phyloP scores from a whole-genome alignment of 331 rosid species.

The Dryas integrifolia region DNA sequence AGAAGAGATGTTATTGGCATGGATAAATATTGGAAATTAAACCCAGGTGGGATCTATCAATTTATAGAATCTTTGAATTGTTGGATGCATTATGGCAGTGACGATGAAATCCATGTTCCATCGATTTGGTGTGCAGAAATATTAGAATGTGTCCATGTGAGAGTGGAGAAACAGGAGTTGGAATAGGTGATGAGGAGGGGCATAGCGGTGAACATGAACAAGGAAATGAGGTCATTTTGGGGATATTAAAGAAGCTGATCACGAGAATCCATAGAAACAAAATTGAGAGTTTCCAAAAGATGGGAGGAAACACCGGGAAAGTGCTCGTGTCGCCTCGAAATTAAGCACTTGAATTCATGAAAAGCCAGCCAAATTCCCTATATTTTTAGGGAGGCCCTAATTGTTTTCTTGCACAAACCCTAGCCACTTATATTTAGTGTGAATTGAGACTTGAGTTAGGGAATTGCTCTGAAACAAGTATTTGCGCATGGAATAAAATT shows the following conservation, averaged over 20 bases:
- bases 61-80: conserved; percentile 1
- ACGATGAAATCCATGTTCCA: conserved; percentile 18
- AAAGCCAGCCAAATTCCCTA: conserved; percentile 23
- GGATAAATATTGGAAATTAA: conserved; percentile 11
- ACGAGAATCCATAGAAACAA: conserved; percentile 56
- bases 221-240: conserved; percentile 38
- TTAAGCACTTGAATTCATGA: conserved; percentile 37
- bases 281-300: conserved; percentile 51
- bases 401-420: background rate
- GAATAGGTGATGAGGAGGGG: background rate
- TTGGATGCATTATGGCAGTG: conserved; percentile 6
- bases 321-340: conserved; percentile 98
- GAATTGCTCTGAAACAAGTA: conserved; percentile 9
- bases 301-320: conserved; percentile 97
- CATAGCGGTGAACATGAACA: background rate
- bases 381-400: background rate
- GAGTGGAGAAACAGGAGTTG: background rate
- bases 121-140: background rate
- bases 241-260: conserved; percentile 26
- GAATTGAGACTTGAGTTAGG: conserved; percentile 16
- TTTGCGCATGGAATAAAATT: background rate
- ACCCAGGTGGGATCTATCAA: conserved; percentile 22
- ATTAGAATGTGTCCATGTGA: background rate
- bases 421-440: background rate
- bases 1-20: background rate